phyloP scores from a whole-genome alignment of 495 filamentous ascomycete genomes.

The Rhypophila decipiens region DNA sequence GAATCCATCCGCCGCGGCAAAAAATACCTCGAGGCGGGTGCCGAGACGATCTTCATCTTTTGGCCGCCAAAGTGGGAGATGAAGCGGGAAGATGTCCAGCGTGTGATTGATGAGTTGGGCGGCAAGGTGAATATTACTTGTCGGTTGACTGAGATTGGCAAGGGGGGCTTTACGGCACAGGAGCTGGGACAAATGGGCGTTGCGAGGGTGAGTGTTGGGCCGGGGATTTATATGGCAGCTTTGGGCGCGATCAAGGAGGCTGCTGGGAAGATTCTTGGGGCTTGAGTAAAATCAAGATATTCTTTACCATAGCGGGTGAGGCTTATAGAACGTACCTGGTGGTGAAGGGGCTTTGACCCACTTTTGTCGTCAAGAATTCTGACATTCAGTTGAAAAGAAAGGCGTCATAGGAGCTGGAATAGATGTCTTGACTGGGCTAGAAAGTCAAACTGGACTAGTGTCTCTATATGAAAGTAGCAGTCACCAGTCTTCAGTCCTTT shows the following conservation, averaged over 20 bases:
- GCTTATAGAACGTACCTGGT: too few species aligned
- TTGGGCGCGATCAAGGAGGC: constrained; percentile 3
- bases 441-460: too few species aligned
- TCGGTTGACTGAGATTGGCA: constrained; percentile 5
- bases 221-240: constrained; percentile 12
- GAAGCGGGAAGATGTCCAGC: constrained; percentile 25
- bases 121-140: constrained; percentile 26
- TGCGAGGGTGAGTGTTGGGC: constrained; percentile 41
- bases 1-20: constrained; percentile 39
- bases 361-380: too few species aligned
- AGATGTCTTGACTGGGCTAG: too few species aligned
- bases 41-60: constrained; percentile 44
- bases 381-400: too few species aligned
- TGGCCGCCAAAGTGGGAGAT: constrained; percentile 21
- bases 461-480: too few species aligned
- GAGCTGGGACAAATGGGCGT: constrained; percentile 38
- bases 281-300: too few species aligned
- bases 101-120: constrained; percentile 25
- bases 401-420: too few species aligned
- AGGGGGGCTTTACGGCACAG: constrained; percentile 14
- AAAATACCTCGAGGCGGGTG: constrained; percentile 40
- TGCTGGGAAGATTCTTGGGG: neutral
- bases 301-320: too few species aligned
- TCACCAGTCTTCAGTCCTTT: too few species aligned
- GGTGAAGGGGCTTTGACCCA: too few species aligned